phyloP scores from a whole-genome alignment of 164 flowering plant species.

The Annona cherimola region DNA sequence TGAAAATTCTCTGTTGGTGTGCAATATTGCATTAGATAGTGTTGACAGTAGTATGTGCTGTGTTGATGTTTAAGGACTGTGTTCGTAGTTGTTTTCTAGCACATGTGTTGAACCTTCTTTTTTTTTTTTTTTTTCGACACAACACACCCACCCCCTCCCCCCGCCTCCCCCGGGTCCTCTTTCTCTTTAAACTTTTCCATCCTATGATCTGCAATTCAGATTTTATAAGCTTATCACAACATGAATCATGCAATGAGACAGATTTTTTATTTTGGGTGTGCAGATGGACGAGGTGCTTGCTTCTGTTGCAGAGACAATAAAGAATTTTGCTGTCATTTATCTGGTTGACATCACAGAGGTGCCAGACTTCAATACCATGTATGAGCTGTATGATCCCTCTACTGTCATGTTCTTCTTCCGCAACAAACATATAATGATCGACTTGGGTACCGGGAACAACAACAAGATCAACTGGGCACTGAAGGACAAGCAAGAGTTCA shows the following conservation, averaged over 20 bases:
- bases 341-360: conserved; percentile 91
- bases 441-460: conserved; percentile 95
- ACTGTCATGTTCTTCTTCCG: conserved; percentile 94
- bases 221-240: too few species aligned
- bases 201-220: too few species aligned
- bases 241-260: neutral
- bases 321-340: conserved; percentile 90
- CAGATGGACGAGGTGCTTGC: conserved; percentile 96
- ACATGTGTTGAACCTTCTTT: too few species aligned
- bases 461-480: conserved; percentile 98
- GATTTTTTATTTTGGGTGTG: neutral
- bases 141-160: too few species aligned
- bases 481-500: conserved; percentile 94
- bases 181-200: too few species aligned
- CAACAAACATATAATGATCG: conserved; percentile 97
- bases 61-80: too few species aligned
- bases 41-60: too few species aligned
- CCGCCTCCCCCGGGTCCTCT: too few species aligned
- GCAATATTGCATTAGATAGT: too few species aligned
- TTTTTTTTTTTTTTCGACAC: too few species aligned
- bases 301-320: conserved; percentile 89
- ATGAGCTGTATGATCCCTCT: conserved; percentile 88
- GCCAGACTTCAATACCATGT: conserved; percentile 97
- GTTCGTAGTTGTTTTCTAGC: too few species aligned
- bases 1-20: too few species aligned